A percentile compares a stretch with the other conserved stretches of the same genome.
These are phyloP conservation scores for Ambrosia hybrid DNA, from an alignment of 140 eudicot species.

Conservation along the genomic window DNA sequence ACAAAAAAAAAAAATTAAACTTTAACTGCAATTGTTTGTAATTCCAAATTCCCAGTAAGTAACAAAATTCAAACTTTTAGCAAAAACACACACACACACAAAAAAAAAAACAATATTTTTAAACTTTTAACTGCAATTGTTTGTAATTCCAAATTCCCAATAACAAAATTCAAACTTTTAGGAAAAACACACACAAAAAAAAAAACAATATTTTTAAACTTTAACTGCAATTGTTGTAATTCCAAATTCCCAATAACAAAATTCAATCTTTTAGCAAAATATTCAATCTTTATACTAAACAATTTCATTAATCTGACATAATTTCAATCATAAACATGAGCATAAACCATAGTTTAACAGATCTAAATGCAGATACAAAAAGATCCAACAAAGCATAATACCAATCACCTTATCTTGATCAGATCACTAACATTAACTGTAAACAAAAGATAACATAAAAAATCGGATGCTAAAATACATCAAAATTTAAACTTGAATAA, in stretches of 20 bases:
- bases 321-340: slow-evolving; percentile 12
- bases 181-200: no score
- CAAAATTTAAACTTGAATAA: slow-evolving; percentile 34
- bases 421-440: slow-evolving; percentile 41
- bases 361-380: slow-evolving; percentile 45
- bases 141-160: neutral
- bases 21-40: neutral
- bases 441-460: slow-evolving; percentile 21
- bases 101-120: no score
- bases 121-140: no score
- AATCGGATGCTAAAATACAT: slow-evolving; percentile 43
- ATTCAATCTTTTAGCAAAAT: neutral
- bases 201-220: no score
- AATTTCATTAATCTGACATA: slow-evolving; percentile 24
- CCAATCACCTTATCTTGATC: slow-evolving; percentile 56
- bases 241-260: neutral
- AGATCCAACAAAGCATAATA: slow-evolving; percentile 2
- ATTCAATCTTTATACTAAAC: neutral
- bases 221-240: neutral
- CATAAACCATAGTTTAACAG: slow-evolving; percentile 43
- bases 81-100: no score
- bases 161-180: slow-evolving; percentile 4
- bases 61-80: slow-evolving; percentile 3
- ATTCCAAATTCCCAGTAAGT: neutral
- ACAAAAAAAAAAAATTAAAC: no score